Base-by-base conservation (phyloP, 2,329 filamentous ascomycete species). In the Polytolypa hystricis region DNA sequence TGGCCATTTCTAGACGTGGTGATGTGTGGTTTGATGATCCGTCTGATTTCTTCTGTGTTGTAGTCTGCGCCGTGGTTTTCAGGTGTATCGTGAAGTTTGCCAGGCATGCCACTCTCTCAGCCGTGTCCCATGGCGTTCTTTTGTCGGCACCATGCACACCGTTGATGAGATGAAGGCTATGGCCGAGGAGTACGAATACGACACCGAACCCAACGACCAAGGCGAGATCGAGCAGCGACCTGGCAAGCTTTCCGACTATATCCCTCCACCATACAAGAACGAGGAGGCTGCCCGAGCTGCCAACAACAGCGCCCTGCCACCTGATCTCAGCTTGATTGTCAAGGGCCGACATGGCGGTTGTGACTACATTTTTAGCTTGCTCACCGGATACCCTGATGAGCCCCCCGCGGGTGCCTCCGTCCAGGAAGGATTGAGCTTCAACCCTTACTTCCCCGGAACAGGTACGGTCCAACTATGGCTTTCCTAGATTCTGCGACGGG, bases 371-470 rank as follows among this genome's bases (percentile, higher is more conserved):
- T 98, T 96, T 77, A 85, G 72, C 63, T 74, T 98, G 63, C 70
- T 98, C 58, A 98, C 91, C 39, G 91, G 91, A 52, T 98, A 98
- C 67, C 91, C 91, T 42, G 91, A 98, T 51, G 91, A 98, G 69
- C 74, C 85, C 42, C 91, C 91, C 37, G 84, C 91, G 35, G 91
- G 91, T 60, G 86, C 84, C 45, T 69, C 74, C 53, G 81, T 98
- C 42, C 80, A 79, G 53, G 77, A 79, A 44, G 91, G 91, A 57
- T 79, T 98, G 67, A 95, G 96, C 79, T 98, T 98, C 79, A 98
- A 98, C 77, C 91, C 91, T 43, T 98, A 95, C 75, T 98, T 98
- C 80, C 91, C 91, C 40, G 91, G 91, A 60, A 96, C 91, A 52
- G 89, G 89, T 69, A 60, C 35, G 57, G 48, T 31, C 18, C 35